Percentiles rank a stretch among this genome's conserved stretches.
These are phyloP conservation scores for Pseudogymnoascus sp. DNA, from an alignment of 2,329 filamentous ascomycete genomes.

Conservation along the genomic window DNA sequence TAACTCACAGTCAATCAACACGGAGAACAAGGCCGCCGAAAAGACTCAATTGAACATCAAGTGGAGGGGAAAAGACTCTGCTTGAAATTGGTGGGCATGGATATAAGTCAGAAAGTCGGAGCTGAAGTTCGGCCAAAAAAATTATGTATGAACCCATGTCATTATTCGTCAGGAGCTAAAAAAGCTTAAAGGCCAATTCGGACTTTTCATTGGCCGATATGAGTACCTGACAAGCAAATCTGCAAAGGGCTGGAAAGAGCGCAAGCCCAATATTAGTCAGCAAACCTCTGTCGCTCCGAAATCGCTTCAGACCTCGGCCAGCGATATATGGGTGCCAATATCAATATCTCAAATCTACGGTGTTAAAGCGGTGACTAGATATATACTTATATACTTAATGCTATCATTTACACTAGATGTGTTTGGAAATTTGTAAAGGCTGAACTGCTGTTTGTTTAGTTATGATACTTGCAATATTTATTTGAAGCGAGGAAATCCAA, in stretches of 20 bases:
- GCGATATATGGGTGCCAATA: not conserved
- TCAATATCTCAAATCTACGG: not conserved
- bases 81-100: not conserved
- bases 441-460: too few species aligned
- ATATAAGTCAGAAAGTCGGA: constrained; percentile 3
- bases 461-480: too few species aligned
- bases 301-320: constrained; percentile 2
- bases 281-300: not conserved
- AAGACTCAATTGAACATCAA: constrained; percentile 6
- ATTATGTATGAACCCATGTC: constrained; percentile 1
- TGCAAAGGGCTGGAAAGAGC: not conserved
- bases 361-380: not conserved
- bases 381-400: not conserved
- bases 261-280: not conserved
- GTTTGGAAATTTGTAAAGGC: too few species aligned
- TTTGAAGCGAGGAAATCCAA: too few species aligned
- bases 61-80: constrained; percentile 6
- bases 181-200: constrained; percentile 2
- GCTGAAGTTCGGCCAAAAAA: not conserved
- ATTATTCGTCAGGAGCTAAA: constrained; percentile 5
- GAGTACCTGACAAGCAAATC: constrained; percentile 5
- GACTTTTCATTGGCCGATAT: not conserved
- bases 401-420: too few species aligned
- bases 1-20: constrained; percentile 1
- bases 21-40: constrained; percentile 5